Evolutionary conservation across 2,329 filamentous ascomycete genomes (phyloP).

Genomic region (Sclerotinia subarctica): DNA sequence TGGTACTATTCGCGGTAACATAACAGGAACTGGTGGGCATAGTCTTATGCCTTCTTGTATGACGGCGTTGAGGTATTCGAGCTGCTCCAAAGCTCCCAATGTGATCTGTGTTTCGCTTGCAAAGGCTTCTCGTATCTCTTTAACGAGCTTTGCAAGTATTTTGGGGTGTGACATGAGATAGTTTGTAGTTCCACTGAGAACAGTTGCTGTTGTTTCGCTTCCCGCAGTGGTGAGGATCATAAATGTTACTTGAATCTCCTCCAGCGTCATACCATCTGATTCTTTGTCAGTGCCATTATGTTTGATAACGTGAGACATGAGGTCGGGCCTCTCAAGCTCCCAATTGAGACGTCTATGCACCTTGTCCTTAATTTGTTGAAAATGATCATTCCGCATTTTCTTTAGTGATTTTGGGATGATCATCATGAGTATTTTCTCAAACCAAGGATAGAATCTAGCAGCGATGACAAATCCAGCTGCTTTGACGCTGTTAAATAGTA

Average conservation of each 20-base stretch:
- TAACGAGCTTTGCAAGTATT: neutral
- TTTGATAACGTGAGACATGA: conserved; percentile 12
- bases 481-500: conserved; percentile 22
- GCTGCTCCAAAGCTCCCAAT: conserved; percentile 11
- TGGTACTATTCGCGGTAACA: conserved; percentile 25
- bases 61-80: conserved; percentile 44
- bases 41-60: conserved; percentile 45
- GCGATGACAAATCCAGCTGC: conserved; percentile 18
- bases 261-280: conserved; percentile 9
- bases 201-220: conserved; percentile 12
- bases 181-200: neutral
- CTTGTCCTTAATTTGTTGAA: conserved; percentile 1
- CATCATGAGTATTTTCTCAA: neutral
- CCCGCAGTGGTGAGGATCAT: conserved; percentile 2
- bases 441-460: conserved; percentile 3
- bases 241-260: conserved; percentile 6
- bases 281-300: conserved; percentile 6
- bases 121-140: conserved; percentile 8
- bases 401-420: neutral
- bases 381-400: conserved; percentile 4
- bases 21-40: conserved; percentile 37
- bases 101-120: neutral
- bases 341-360: neutral
- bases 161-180: neutral
- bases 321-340: conserved; percentile 1